phyloP scores from a whole-genome alignment of 257 asterid species.

The Capsicum pubescens region DNA sequence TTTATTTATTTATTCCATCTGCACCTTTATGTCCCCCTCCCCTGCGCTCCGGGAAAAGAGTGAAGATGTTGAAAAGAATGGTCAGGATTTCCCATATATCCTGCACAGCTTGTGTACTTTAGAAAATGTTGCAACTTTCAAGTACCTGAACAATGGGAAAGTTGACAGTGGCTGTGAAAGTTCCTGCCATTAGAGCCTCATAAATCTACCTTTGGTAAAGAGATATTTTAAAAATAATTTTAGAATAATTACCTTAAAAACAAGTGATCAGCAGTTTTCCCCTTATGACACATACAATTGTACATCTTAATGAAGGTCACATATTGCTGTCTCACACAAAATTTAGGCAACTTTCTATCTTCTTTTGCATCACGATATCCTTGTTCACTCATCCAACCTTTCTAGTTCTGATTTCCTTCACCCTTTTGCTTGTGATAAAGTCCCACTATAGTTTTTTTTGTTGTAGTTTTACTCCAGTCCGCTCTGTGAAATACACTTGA shows the following conservation, averaged over 20 bases:
- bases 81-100: conserved; percentile 19
- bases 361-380: neutral
- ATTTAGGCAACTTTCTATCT: too few relatives aligned
- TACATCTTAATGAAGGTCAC: conserved; percentile 3
- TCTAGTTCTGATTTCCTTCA: neutral
- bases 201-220: neutral
- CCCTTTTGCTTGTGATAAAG: conserved; percentile 3
- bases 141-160: conserved; percentile 11
- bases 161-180: neutral
- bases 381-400: conserved; percentile 3
- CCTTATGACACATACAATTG: neutral
- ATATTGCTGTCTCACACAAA: neutral
- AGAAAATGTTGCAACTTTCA: conserved; percentile 19
- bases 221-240: neutral
- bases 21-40: neutral
- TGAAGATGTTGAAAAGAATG: conserved; percentile 1
- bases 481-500: neutral
- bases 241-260: too few relatives aligned
- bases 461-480: neutral
- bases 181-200: neutral
- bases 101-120: conserved; percentile 1
- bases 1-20: neutral
- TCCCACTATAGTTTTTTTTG: neutral
- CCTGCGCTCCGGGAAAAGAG: neutral
- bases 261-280: conserved; percentile 4